Evolutionary conservation across 176 grass and related monocot genomes (phyloP), one percentile per base, ranked within the genome.

Genomic region (Musa itinerans): DNA sequence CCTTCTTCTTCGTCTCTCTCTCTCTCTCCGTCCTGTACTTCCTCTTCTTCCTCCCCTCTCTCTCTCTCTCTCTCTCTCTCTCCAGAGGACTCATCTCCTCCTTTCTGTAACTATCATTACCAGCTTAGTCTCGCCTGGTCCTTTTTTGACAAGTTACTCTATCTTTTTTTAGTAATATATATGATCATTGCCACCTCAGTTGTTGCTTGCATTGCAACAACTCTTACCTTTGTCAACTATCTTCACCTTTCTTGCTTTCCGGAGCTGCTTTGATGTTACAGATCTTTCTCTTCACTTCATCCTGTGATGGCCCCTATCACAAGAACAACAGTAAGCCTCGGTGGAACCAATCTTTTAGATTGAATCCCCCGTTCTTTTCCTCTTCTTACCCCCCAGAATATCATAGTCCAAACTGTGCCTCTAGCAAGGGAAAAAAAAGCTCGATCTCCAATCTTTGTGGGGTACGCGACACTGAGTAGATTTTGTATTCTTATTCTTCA

Each of bases 401-500:
- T 43, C 4, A 6, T 0, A 43, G 34, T 43, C 34, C 34, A 43
- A 43, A 43, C 34, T 43, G 34, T 43, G 34, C 34, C 34, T 43
- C 34, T 43, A 43, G 34, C 0, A 5, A 43, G 34, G 34, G 4
- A 0, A 43, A 43, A 43, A 43, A 43, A 43, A 43, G 4, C 34
- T 43, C 34, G 34, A 43, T 43, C 22, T 73, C 17, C 14, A 16
- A 65, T 64, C 23, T 68, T 34, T 57, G 15, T 73, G 76, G 58
- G 64, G 26, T 19, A 65, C 26, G 63, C 11, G 63, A 13, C 19
- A 2, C 10, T 13, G 63, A 25, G 23, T 21, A 65, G 63, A 16
- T 74, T 58, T 75, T 79, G 56, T 74, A n/a, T 57, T 74, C 74
- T 76, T 76, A 80, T 79, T 71, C 77, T 71, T 72, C 74, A 84